Evolutionary conservation across 2,329 filamentous ascomycete genomes (phyloP).

Genomic region (Ophiostoma triangulosporum): DNA sequence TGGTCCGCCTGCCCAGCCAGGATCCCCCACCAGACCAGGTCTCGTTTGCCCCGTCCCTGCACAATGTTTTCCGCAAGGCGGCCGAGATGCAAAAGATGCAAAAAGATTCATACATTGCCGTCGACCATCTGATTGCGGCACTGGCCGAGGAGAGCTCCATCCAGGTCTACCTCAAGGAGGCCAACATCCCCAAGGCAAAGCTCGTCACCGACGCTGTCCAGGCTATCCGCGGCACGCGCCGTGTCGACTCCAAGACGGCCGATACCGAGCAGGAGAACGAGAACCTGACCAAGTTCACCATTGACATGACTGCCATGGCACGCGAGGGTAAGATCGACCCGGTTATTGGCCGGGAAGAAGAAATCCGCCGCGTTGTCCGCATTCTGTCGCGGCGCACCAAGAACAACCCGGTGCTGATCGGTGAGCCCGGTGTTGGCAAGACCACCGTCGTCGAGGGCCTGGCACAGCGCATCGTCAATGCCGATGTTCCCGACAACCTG

Average conservation of each 20-base stretch:
- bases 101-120: slow-evolving; percentile 86
- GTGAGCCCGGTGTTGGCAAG: slow-evolving; percentile 96
- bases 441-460: slow-evolving; percentile 95
- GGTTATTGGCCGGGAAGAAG: slow-evolving; percentile 91
- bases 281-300: slow-evolving; percentile 94
- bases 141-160: slow-evolving; percentile 68
- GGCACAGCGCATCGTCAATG: slow-evolving; percentile 88
- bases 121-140: slow-evolving; percentile 85
- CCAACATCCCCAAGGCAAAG: slow-evolving; percentile 85
- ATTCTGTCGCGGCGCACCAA: slow-evolving; percentile 90
- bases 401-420: slow-evolving; percentile 97
- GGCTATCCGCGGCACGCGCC: slow-evolving; percentile 79
- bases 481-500: slow-evolving; percentile 89
- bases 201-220: slow-evolving; percentile 82
- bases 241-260: slow-evolving; percentile 91
- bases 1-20: slow-evolving; percentile 86
- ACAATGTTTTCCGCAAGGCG: slow-evolving; percentile 69
- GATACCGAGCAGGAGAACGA: slow-evolving; percentile 88
- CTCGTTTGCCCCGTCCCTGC: slow-evolving; percentile 68
- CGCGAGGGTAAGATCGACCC: slow-evolving; percentile 96
- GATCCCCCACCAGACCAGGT: slow-evolving; percentile 87
- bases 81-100: slow-evolving; percentile 92
- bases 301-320: slow-evolving; percentile 95
- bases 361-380: slow-evolving; percentile 81
- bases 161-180: slow-evolving; percentile 61